Percentiles rank a stretch among this genome's conserved stretches.
phyloP scores from a whole-genome alignment of 768 basidiomycete species.

The Psilocybe subaeruginosa region DNA sequence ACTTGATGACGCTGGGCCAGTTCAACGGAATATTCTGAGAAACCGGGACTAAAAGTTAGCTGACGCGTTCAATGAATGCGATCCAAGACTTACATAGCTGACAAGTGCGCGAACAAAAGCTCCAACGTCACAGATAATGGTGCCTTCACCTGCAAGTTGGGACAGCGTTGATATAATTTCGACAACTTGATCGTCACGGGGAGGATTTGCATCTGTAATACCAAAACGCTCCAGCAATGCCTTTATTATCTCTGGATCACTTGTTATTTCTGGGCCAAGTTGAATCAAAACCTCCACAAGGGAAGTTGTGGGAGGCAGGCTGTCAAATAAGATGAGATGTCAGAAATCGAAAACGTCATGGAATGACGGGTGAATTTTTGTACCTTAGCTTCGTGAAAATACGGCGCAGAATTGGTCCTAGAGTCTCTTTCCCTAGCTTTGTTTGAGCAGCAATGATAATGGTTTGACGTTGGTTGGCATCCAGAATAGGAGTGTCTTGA shows the following conservation, averaged over 20 bases:
- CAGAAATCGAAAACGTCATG: conserved; percentile 13
- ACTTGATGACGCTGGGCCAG: conserved; percentile 82
- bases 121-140: conserved; percentile 72
- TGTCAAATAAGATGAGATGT: conserved; percentile 28
- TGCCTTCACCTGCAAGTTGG: conserved; percentile 73
- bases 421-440: conserved; percentile 80
- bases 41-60: conserved; percentile 11
- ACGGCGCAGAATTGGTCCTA: conserved; percentile 73
- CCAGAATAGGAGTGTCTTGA: conserved; percentile 72
- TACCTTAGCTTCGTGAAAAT: conserved; percentile 79
- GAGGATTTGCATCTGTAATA: conserved; percentile 71
- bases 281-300: conserved; percentile 78
- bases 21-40: conserved; percentile 65
- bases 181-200: conserved; percentile 68
- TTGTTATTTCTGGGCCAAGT: conserved; percentile 79
- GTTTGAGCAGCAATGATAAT: conserved; percentile 75
- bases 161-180: conserved; percentile 74
- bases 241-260: conserved; percentile 69
- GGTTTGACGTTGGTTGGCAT: conserved; percentile 72
- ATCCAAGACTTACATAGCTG: conserved; percentile 63
- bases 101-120: conserved; percentile 72
- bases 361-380: conserved; percentile 9
- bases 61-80: neutral
- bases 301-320: conserved; percentile 67
- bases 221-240: conserved; percentile 76